These are phyloP conservation scores for Oryza australiensis DNA, from an alignment of 176 grass and related monocot genomes.

Conservation along the genomic window DNA sequence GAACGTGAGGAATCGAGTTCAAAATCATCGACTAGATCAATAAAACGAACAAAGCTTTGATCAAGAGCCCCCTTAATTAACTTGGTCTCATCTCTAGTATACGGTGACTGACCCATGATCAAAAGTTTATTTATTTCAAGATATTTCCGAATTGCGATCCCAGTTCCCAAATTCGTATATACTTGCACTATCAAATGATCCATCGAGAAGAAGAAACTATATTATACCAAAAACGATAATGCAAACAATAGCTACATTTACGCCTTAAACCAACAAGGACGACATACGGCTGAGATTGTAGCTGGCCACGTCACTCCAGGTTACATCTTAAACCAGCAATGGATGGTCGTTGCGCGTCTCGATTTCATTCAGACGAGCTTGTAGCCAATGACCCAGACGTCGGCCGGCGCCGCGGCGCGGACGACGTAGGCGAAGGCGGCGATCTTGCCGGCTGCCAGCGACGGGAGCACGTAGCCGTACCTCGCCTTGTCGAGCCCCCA, in stretches of 20 bases:
- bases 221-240: constrained; percentile 1
- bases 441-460: constrained; percentile 58
- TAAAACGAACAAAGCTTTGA: constrained; percentile 6
- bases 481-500: constrained; percentile 73
- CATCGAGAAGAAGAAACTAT: background rate
- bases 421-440: constrained; percentile 66
- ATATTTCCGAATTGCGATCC: no score
- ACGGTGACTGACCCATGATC: no score
- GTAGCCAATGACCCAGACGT: constrained; percentile 73
- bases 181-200: background rate
- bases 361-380: constrained; percentile 60
- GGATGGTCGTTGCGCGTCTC: background rate
- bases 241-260: background rate
- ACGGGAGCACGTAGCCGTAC: constrained; percentile 66
- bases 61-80: no score
- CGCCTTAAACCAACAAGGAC: constrained; percentile 31
- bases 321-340: background rate
- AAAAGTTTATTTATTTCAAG: no score
- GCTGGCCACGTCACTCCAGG: constrained; percentile 50
- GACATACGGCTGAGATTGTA: constrained; percentile 44
- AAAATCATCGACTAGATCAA: background rate
- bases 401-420: constrained; percentile 56
- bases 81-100: background rate
- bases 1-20: background rate
- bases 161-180: no score